Conservation (phyloP, 805 yeast genomes). For the Alloascoidea hylecoeti region DNA sequence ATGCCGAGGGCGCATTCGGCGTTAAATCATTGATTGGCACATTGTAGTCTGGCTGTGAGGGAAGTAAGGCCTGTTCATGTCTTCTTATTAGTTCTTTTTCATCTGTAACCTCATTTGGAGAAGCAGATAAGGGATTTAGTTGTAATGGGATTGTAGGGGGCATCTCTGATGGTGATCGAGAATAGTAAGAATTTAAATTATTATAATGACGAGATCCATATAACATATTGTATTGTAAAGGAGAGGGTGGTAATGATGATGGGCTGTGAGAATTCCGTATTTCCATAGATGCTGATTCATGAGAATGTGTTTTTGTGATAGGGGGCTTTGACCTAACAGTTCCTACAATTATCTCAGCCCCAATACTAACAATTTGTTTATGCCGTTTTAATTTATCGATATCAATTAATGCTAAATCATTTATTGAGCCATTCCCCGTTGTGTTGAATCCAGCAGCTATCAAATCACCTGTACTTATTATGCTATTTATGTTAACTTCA, state of each 20-base stretch:
- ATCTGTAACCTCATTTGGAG: background rate
- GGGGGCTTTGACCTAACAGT: conserved; percentile 38
- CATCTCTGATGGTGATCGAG: too few species aligned
- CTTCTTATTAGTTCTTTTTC: too few species aligned
- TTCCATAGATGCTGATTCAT: too few species aligned
- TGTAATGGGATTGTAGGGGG: background rate
- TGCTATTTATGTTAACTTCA: background rate
- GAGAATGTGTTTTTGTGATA: too few species aligned
- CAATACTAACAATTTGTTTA: conserved; percentile 69
- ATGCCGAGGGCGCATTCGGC: background rate
- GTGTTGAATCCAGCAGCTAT: background rate
- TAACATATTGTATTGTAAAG: too few species aligned
- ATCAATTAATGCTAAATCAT: conserved; percentile 35
- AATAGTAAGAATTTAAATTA: too few species aligned
- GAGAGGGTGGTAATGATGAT: background rate
- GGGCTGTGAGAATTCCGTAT: too few species aligned
- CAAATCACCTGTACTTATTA: background rate
- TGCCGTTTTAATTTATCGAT: conserved; percentile 67
- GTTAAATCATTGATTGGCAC: too few species aligned
- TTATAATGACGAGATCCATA: too few species aligned
- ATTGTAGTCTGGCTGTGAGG: background rate
- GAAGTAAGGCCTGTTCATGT: background rate
- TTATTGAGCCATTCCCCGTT: background rate
- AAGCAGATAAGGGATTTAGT: background rate
- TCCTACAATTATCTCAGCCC: conserved; percentile 71